phyloP scores from a whole-genome alignment of 176 grass and related monocot species.

The Aegilops umbellulata region DNA sequence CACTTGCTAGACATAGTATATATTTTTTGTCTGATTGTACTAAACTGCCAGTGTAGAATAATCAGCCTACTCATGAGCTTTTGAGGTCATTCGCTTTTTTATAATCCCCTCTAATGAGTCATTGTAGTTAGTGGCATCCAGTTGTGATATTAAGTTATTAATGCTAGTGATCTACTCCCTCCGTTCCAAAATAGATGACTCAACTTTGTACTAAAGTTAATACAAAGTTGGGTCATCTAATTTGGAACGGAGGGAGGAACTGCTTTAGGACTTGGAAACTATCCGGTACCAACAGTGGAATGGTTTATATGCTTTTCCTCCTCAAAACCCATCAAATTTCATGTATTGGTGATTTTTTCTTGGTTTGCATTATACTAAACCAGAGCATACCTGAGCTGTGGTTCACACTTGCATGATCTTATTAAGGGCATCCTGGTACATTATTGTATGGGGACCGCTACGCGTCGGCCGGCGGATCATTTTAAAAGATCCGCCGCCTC shows the following conservation, averaged over 20 bases:
- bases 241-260: too few species aligned
- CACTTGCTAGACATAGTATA: not conserved
- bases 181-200: too few species aligned
- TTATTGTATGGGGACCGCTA: too few species aligned
- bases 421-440: not conserved
- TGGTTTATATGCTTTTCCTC: not conserved
- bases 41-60: not conserved
- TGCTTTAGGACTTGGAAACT: not conserved
- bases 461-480: too few species aligned
- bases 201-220: too few species aligned
- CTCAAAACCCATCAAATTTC: not conserved
- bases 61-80: not conserved
- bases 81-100: not conserved
- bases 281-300: not conserved
- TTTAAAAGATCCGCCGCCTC: too few species aligned
- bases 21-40: not conserved
- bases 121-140: not conserved
- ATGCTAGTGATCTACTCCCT: not conserved
- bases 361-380: not conserved
- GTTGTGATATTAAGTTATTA: not conserved
- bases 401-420: not conserved
- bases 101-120: not conserved
- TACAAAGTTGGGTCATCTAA: too few species aligned
- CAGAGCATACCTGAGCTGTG: not conserved
- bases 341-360: not conserved